A percentile compares a stretch with the other conserved stretches of the same genome.
These are phyloP conservation scores for Sarocladium kiliense DNA, from an alignment of 2,329 filamentous ascomycete species.

Conservation along the genomic window DNA sequence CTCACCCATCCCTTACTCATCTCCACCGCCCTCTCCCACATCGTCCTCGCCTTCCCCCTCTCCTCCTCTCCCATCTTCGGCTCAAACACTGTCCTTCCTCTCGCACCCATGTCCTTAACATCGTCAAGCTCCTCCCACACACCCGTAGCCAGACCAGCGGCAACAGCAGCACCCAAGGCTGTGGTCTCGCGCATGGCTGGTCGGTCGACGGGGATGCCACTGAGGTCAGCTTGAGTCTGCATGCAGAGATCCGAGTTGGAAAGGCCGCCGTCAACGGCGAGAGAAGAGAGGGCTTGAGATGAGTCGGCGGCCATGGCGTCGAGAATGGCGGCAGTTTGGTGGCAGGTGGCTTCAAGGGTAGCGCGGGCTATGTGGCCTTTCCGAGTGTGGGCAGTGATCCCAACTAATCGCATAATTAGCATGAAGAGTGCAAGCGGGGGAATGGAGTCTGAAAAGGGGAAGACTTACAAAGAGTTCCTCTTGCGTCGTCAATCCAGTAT, in stretches of 20 bases:
- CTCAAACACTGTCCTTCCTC: constrained; percentile 63
- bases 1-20: constrained; percentile 71
- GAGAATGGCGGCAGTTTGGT: constrained; percentile 77
- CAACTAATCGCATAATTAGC: constrained; percentile 43
- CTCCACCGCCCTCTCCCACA: constrained; percentile 72
- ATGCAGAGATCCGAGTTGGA: constrained; percentile 75
- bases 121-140: constrained; percentile 72
- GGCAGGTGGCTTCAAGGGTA: constrained; percentile 76
- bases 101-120: constrained; percentile 64
- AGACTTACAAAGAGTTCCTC: constrained; percentile 67
- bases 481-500: constrained; percentile 80
- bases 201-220: constrained; percentile 71
- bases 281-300: constrained; percentile 61
- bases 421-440: no score
- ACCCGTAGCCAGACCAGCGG: constrained; percentile 70
- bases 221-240: constrained; percentile 78
- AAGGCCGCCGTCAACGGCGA: constrained; percentile 79
- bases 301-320: constrained; percentile 78
- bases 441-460: background rate
- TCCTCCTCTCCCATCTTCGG: constrained; percentile 56
- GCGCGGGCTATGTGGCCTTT: constrained; percentile 73
- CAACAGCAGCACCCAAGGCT: constrained; percentile 74
- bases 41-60: constrained; percentile 58
- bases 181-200: constrained; percentile 82
- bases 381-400: constrained; percentile 72